Percentiles rank a stretch among this genome's conserved stretches.
These are phyloP conservation scores for Decorospora gaudefroyi DNA, from an alignment of 2,329 filamentous ascomycete genomes.

Conservation along the genomic window DNA sequence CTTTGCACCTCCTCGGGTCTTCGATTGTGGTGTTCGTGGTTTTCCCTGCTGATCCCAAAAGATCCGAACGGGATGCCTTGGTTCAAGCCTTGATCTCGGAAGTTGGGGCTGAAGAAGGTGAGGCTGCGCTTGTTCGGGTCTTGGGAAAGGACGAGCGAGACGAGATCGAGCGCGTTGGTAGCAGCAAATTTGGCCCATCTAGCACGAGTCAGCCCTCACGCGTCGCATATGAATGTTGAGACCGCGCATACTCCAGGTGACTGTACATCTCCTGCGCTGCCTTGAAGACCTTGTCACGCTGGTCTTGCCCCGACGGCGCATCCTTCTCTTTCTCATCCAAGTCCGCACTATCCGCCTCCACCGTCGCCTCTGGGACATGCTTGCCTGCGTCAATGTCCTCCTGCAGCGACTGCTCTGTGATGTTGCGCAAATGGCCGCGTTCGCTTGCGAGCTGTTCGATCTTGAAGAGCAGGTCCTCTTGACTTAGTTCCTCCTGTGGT, in stretches of 20 bases:
- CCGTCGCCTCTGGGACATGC: slow-evolving; percentile 49
- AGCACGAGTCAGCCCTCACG: slow-evolving; percentile 12
- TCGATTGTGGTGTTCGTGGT: slow-evolving; percentile 24
- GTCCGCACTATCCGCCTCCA: slow-evolving; percentile 54
- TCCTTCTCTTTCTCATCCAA: slow-evolving; percentile 47
- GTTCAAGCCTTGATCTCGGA: slow-evolving; percentile 30
- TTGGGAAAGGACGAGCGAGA: slow-evolving; percentile 39
- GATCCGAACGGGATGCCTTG: slow-evolving; percentile 47
- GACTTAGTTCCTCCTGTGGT: slow-evolving; percentile 56
- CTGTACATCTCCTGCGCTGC: slow-evolving; percentile 50
- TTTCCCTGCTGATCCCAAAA: slow-evolving; percentile 35
- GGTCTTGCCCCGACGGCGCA: slow-evolving; percentile 41
- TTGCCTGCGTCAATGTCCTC: slow-evolving; percentile 64
- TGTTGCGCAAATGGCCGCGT: slow-evolving; percentile 77
- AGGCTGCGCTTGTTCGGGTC: slow-evolving; percentile 35
- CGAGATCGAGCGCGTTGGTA: slow-evolving; percentile 40
- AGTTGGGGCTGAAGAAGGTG: slow-evolving; percentile 35
- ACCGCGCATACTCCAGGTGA: slow-evolving; percentile 53
- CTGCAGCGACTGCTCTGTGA: slow-evolving; percentile 73
- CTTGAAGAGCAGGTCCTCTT: slow-evolving; percentile 64
- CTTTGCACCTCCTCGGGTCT: slow-evolving; percentile 25
- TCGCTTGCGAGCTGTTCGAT: slow-evolving; percentile 79
- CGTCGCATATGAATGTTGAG: slow-evolving; percentile 54
- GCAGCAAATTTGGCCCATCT: slow-evolving; percentile 42
- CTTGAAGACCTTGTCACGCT: slow-evolving; percentile 48